Conservation (phyloP, 768 basidiomycete species). For the Naganishia onofrii region DNA sequence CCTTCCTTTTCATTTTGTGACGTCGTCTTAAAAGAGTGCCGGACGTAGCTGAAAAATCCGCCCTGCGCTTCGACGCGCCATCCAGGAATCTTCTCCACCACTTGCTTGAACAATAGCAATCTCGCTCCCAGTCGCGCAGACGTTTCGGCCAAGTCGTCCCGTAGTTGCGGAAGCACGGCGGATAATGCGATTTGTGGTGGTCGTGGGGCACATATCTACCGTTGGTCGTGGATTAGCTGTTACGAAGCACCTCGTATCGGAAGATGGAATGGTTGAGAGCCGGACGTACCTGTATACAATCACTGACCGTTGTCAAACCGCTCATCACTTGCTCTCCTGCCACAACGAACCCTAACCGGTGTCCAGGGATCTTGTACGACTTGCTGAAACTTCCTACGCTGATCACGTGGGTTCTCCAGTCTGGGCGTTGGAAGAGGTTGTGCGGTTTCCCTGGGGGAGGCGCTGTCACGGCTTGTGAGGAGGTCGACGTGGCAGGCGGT, state of each 20-base stretch:
- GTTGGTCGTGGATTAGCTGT: no score
- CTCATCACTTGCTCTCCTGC: conserved; percentile 62
- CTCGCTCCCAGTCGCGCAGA: conserved; percentile 59
- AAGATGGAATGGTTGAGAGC: neutral
- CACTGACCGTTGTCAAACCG: conserved; percentile 63
- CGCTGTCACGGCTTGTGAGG: neutral
- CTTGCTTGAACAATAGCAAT: conserved; percentile 60
- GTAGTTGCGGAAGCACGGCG: conserved; percentile 59
- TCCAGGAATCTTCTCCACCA: conserved; percentile 55
- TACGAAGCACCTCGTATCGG: conserved; percentile 16
- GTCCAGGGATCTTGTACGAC: conserved; percentile 74
- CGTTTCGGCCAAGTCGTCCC: conserved; percentile 59
- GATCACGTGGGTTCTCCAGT: conserved; percentile 65
- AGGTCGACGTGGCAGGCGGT: conserved; percentile 55
- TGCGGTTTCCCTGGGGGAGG: conserved; percentile 41
- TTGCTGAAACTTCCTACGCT: conserved; percentile 80
- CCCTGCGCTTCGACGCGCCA: conserved; percentile 69
- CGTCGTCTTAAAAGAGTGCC: conserved; percentile 42
- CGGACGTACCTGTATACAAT: conserved; percentile 63
- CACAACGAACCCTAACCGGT: conserved; percentile 71
- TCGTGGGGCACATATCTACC: conserved; percentile 67
- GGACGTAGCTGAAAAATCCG: conserved; percentile 76
- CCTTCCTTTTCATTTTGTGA: conserved; percentile 57
- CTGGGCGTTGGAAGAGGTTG: conserved; percentile 48
- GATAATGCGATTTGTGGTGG: conserved; percentile 67